Conservation (phyloP, 2,329 filamentous ascomycete genomes). For the Aspergillus ibericus region DNA sequence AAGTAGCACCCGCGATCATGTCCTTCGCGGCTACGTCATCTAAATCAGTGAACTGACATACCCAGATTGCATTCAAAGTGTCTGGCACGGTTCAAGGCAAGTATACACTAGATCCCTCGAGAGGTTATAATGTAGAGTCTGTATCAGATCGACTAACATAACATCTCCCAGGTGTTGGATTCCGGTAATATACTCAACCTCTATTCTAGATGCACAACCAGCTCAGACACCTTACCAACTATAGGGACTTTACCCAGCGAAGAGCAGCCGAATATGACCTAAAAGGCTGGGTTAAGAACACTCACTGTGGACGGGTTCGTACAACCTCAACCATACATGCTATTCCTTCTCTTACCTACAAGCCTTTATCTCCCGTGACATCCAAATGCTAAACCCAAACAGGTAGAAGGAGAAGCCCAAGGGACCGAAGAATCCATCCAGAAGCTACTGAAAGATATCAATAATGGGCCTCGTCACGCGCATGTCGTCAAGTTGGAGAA, state of each 20-base stretch:
- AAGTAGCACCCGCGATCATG: background rate
- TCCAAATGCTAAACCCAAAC: conserved; percentile 1
- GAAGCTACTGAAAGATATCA: conserved; percentile 71
- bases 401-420: conserved; percentile 91
- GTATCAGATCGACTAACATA: background rate
- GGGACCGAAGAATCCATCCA: conserved; percentile 65
- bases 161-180: conserved; percentile 30
- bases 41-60: conserved; percentile 5
- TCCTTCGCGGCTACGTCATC: conserved; percentile 8
- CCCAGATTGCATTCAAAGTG: conserved; percentile 48
- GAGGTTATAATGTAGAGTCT: background rate
- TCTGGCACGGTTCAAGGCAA: conserved; percentile 71
- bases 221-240: background rate
- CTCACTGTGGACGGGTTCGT: conserved; percentile 45
- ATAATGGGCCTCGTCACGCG: conserved; percentile 70
- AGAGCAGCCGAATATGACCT: conserved; percentile 45
- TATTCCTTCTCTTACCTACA: background rate
- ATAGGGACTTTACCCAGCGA: conserved; percentile 45
- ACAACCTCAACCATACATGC: background rate
- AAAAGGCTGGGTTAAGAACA: conserved; percentile 53
- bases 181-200: conserved; percentile 25
- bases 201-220: background rate
- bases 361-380: background rate
- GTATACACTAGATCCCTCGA: conserved; percentile 11
- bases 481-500: conserved; percentile 73